phyloP scores from a whole-genome alignment of 192 early-diverging fungal genomes.

The Jimgerdemannia flammicorona region DNA sequence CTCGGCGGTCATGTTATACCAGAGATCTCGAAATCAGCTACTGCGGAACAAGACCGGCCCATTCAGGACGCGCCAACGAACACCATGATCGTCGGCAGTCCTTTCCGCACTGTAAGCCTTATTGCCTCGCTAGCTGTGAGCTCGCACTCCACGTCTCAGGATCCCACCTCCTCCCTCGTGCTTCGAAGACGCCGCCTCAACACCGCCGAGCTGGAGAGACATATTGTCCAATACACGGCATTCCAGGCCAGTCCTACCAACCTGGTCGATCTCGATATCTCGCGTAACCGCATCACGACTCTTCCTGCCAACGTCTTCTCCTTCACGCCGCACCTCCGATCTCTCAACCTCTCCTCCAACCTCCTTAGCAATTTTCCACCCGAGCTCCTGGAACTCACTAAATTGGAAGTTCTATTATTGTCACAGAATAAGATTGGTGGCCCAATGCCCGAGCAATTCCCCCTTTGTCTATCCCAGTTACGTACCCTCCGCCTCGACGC shows the following conservation, averaged over 20 bases:
- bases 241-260: conserved; percentile 23
- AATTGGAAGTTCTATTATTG: conserved; percentile 42
- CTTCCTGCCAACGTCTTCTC: conserved; percentile 36
- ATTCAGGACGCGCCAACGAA: conserved; percentile 7
- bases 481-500: conserved; percentile 34
- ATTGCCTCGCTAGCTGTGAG: background rate
- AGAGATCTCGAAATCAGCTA: conserved; percentile 5
- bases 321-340: conserved; percentile 22
- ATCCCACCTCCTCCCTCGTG: conserved; percentile 6
- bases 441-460: conserved; percentile 33
- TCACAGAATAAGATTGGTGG: conserved; percentile 44
- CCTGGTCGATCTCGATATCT: conserved; percentile 46
- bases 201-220: conserved; percentile 26
- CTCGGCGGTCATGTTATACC: conserved; percentile 41
- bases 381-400: conserved; percentile 35
- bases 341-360: conserved; percentile 45
- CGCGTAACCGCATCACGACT: conserved; percentile 39
- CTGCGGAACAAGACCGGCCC: conserved; percentile 13
- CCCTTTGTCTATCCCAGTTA: conserved; percentile 30
- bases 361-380: conserved; percentile 41
- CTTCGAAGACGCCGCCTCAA: conserved; percentile 38
- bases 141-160: background rate
- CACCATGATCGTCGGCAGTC: background rate
- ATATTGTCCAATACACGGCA: background rate
- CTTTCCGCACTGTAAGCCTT: background rate